Evolutionary conservation across 2,329 filamentous ascomycete genomes (phyloP), one percentile per base, ranked within the genome.

Genomic region (Rhynchosporium secalis): DNA sequence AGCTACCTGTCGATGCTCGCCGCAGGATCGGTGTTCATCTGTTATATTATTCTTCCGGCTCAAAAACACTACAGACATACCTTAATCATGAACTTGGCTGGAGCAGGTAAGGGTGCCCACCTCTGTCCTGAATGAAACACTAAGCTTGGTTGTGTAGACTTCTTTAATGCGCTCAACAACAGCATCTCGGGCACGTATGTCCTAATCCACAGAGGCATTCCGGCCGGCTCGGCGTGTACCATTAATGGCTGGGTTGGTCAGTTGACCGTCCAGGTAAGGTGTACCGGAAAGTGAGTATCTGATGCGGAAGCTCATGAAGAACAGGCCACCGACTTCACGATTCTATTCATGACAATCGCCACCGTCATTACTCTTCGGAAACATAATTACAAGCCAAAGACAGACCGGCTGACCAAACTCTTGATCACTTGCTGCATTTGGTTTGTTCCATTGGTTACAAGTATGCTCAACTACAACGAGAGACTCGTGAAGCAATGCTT

Each of bases 181-280:
- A 64, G 56, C 9, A 55, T 59, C 28, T 67, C 65, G 3, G 65
- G 65, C 10, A 63, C 59, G n/a, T 62, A 64, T 47, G 57, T 55
- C 43, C 46, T 67, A 8, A 29, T 56, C 3, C 59, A 64, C 41
- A 52, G 55, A 47, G 49, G 52, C 4, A 65, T 65, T 15, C 58
- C 62, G 15, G 62, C 71, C 8, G 74, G 76, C 12, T 13, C 68
- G 0, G 74, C 73, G 3, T 81, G 79, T 65, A 72, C 72, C 8
- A 60, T 76, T 20, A 81, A 80, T 65, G 79, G 78, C 41, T 79
- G 76, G 70, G 64, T 79, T 43, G 77, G 77, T 29, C 79, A 81
- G 59, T 71, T 80, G 51, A 78, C 76, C 2, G 78, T 80, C 12
- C 78, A 80, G 60, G 66, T 66, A 49, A n/a, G 54, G 7, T 29